Conservation (phyloP, 306 rosid species). For the Hylodesmum podocarpum region DNA sequence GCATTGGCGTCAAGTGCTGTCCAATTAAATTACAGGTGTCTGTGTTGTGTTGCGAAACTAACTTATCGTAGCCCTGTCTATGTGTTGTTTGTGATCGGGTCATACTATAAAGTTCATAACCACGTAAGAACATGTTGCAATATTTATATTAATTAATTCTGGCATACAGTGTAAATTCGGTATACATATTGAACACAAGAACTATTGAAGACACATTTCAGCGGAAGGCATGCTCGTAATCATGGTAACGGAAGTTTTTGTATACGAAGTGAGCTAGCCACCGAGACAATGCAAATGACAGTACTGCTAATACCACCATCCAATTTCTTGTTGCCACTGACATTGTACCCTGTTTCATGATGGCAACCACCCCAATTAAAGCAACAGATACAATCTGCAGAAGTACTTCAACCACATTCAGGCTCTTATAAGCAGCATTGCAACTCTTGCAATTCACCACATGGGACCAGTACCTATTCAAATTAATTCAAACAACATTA, state of each 20-base stretch:
- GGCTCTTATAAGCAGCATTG: constrained; percentile 68
- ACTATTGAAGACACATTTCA: constrained; percentile 6
- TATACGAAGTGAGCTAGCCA: constrained; percentile 75
- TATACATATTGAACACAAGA: constrained; percentile 12
- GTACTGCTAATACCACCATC: constrained; percentile 52
- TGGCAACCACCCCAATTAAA: constrained; percentile 69
- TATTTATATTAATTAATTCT: too few relatives aligned
- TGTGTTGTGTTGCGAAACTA: too few relatives aligned
- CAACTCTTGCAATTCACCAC: constrained; percentile 88
- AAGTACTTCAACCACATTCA: constrained; percentile 57
- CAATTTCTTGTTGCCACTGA: constrained; percentile 50
- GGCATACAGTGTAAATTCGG: too few relatives aligned
- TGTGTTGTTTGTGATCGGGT: too few relatives aligned
- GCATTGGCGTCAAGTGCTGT: too few relatives aligned
- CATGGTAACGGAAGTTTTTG: constrained; percentile 82
- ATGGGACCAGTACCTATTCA: constrained; percentile 78
- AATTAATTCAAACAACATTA: neutral
- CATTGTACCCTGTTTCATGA: constrained; percentile 45
- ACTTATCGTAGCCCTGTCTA: too few relatives aligned
- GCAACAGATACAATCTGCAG: constrained; percentile 63
- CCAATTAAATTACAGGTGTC: too few relatives aligned
- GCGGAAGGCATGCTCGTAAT: constrained; percentile 73
- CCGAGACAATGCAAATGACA: constrained; percentile 68
- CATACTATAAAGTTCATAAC: too few relatives aligned
- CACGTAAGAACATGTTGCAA: too few relatives aligned